phyloP scores from a whole-genome alignment of 2,329 filamentous ascomycete species.

The Trichoderma asperellum region DNA sequence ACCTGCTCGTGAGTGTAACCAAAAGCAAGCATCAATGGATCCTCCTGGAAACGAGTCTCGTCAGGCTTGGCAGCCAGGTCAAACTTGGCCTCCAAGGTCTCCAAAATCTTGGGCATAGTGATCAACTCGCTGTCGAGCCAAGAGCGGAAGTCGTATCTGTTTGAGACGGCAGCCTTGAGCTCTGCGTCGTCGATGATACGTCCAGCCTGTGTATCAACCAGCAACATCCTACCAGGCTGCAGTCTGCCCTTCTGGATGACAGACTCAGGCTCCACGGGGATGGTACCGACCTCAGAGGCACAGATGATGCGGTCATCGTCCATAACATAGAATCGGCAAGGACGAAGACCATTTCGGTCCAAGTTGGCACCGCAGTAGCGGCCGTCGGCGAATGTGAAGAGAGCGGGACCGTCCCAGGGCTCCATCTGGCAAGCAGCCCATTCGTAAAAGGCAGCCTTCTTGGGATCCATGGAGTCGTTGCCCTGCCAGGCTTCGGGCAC shows the following conservation, averaged over 20 bases:
- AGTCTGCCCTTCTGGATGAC: slow-evolving; percentile 92
- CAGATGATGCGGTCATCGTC: slow-evolving; percentile 97
- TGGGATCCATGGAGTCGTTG: slow-evolving; percentile 86
- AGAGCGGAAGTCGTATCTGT: slow-evolving; percentile 80
- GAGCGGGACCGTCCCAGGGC: slow-evolving; percentile 94
- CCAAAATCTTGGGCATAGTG: slow-evolving; percentile 74
- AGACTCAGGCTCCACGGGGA: slow-evolving; percentile 84
- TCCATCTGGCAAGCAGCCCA: slow-evolving; percentile 99
- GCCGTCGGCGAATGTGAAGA: slow-evolving; percentile 96
- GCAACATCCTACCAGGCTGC: slow-evolving; percentile 92
- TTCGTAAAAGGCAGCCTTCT: slow-evolving; percentile 96
- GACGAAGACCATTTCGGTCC: slow-evolving; percentile 91
- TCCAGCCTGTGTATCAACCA: slow-evolving; percentile 86
- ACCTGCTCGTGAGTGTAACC: slow-evolving; percentile 97
- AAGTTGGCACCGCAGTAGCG: slow-evolving; percentile 96
- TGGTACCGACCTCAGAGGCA: slow-evolving; percentile 94
- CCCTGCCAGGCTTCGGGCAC: slow-evolving; percentile 98
- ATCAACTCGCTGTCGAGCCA: slow-evolving; percentile 89
- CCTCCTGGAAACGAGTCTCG: slow-evolving; percentile 74
- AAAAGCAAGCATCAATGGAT: slow-evolving; percentile 81
- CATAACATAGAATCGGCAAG: slow-evolving; percentile 95
- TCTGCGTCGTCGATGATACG: slow-evolving; percentile 94
- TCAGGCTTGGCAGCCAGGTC: slow-evolving; percentile 72
- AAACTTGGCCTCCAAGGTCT: slow-evolving; percentile 61
- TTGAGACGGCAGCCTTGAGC: slow-evolving; percentile 86